Evolutionary conservation across 345 rosid genomes (phyloP), one percentile per base, ranked within the genome.

Genomic region (Nephelium lappaceum): DNA sequence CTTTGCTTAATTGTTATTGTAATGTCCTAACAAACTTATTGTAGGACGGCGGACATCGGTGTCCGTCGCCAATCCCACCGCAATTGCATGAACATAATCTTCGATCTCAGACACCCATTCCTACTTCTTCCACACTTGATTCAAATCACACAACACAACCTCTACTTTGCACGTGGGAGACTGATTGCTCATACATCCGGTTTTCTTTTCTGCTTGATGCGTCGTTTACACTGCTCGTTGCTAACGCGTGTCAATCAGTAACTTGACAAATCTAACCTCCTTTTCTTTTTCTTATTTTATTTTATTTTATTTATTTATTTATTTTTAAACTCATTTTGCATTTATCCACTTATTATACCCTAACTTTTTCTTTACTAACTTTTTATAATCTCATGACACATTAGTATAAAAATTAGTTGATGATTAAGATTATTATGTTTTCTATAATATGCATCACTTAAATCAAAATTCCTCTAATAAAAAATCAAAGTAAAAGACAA

Each of bases 151-250:
- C 68, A 25, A 19, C 2, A 47, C 61, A 27, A 45, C 27, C 61
- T 18, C 8, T 63, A 27, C 18, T n/a, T 64, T 53, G 72, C 79
- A 53, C 79, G 72, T 76, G 72, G 38, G 53, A 76, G 73, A 76
- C 23, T 41, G 73, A 76, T 39, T 41, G 18, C 42, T 42, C 11
- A 21, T 2, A 39, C 73, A 38, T 19, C n/a, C 53, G 23, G 65
- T 67, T 66, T 21, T 38, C 23, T 12, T 63, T 7, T 45, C 12
- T 45, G 8, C 47, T 67, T 23, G 19, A 58, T 36, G 71, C 63
- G 70, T 64, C 27, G 64, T 11, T 27, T n/a, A 27, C 36, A 31
- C 21, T 31, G 14, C 51, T 61, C 10, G 21, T 66, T 38, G 36
- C 38, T 51, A 24, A 6, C 78, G 64, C 61, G 47, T 47, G 78